Percentiles rank a stretch among this genome's conserved stretches.
Evolutionary conservation across 2,329 filamentous ascomycete species (phyloP).

Genomic region (Monilinia aucupariae): DNA sequence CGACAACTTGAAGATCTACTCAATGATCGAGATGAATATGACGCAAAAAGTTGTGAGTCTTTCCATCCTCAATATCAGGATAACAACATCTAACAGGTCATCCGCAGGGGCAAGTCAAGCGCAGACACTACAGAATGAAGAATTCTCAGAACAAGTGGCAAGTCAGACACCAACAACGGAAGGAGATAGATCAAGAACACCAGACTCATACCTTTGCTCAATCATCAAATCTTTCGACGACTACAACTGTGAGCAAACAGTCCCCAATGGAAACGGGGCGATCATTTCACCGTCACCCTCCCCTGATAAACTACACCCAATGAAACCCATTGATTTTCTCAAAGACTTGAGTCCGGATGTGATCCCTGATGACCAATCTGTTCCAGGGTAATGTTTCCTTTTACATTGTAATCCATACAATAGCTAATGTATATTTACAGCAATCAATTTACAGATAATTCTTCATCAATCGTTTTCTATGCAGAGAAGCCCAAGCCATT

Average conservation of each 20-base stretch:
- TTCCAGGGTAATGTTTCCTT: background rate
- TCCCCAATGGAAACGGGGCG: background rate
- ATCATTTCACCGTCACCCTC: conserved; percentile 14
- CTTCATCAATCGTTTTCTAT: background rate
- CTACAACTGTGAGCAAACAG: background rate
- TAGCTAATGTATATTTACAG: background rate
- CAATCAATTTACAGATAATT: background rate
- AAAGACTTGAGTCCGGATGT: conserved; percentile 15
- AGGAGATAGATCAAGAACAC: background rate
- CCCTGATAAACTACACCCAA: conserved; percentile 14
- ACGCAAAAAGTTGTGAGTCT: conserved; percentile 1
- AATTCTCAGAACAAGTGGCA: background rate
- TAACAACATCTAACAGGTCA: background rate
- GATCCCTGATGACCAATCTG: background rate
- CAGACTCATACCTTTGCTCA: conserved; percentile 13
- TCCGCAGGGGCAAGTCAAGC: conserved; percentile 10
- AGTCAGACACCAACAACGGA: background rate
- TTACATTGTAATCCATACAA: background rate
- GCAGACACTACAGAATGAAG: conserved; percentile 7
- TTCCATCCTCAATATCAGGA: background rate
- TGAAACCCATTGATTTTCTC: conserved; percentile 19
- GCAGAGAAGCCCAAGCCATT: background rate
- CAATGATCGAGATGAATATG: background rate
- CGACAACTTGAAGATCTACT: background rate
- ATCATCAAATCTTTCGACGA: conserved; percentile 12